phyloP scores from a whole-genome alignment of 371 early-diverging fungal genomes.

The Smittium culicis region DNA sequence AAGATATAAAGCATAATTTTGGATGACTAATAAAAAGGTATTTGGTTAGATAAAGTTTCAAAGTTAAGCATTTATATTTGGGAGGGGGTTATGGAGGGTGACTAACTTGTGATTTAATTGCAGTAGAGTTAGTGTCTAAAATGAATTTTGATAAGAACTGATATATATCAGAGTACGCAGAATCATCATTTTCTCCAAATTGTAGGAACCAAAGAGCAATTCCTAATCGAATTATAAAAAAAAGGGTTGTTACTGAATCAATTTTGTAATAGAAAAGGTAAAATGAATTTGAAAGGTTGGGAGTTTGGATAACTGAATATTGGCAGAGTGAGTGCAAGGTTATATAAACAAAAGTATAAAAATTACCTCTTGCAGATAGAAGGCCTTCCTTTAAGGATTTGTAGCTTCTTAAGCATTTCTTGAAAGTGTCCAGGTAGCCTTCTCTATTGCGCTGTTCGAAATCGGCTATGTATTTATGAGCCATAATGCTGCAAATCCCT shows the following conservation, averaged over 20 bases:
- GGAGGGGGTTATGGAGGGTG: not conserved
- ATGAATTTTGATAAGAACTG: conserved; percentile 14
- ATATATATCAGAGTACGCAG: conserved; percentile 35
- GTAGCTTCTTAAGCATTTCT: conserved; percentile 39
- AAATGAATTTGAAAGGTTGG: too few species aligned
- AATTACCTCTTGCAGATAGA: conserved; percentile 41
- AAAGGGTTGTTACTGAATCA: not conserved
- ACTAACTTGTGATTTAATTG: conserved; percentile 14
- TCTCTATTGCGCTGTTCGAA: conserved; percentile 29
- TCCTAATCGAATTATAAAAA: conserved; percentile 25
- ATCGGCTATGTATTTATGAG: conserved; percentile 37
- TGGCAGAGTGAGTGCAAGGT: too few species aligned
- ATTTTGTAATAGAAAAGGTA: conserved; percentile 1
- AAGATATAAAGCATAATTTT: too few species aligned
- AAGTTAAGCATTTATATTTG: not conserved
- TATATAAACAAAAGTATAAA: not conserved
- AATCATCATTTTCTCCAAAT: conserved; percentile 47
- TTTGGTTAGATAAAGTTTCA: not conserved
- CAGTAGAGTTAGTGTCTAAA: conserved; percentile 12
- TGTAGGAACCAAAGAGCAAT: conserved; percentile 50
- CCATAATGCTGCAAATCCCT: conserved; percentile 28
- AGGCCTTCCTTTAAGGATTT: conserved; percentile 40
- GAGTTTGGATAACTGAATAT: too few species aligned
- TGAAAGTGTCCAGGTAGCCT: conserved; percentile 38
- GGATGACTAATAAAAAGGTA: not conserved